A percentile compares a stretch with the other conserved stretches of the same genome.
Conservation (phyloP, 164 flowering plant genomes). For the Echeveria elegans region DNA sequence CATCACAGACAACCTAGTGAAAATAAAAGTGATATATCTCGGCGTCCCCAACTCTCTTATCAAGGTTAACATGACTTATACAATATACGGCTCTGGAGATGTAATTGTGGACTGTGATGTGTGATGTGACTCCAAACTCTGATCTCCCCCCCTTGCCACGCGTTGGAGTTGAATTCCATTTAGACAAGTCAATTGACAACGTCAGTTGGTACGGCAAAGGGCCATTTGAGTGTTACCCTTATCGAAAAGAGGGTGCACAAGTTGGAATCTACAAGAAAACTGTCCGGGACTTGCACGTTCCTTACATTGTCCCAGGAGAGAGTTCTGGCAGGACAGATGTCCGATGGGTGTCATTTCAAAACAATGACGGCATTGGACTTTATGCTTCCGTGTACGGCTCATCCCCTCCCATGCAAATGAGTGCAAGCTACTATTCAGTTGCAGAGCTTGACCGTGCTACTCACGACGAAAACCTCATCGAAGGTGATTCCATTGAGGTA, state of each 20-base stretch:
- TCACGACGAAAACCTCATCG: constrained; percentile 64
- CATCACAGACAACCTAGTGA: constrained; percentile 32
- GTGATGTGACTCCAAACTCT: constrained; percentile 48
- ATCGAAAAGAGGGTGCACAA: constrained; percentile 84
- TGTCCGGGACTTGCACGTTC: constrained; percentile 77
- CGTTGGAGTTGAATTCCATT: constrained; percentile 72
- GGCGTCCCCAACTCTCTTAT: constrained; percentile 36
- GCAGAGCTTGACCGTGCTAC: constrained; percentile 75
- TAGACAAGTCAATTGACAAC: constrained; percentile 55
- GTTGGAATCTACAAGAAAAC: constrained; percentile 58
- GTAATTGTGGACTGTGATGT: constrained; percentile 55
- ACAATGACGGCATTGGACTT: constrained; percentile 59
- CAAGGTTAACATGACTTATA: constrained; percentile 43
- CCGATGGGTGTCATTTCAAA: constrained; percentile 73
- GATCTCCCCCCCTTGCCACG: constrained; percentile 93
- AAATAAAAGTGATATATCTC: constrained; percentile 34
- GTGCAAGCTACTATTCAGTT: constrained; percentile 77
- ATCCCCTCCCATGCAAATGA: constrained; percentile 92
- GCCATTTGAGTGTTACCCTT: constrained; percentile 98
- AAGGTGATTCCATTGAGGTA: constrained; percentile 84
- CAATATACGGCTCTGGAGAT: constrained; percentile 74
- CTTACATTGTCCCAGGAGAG: constrained; percentile 87
- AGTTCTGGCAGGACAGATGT: constrained; percentile 85
- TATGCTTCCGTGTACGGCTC: constrained; percentile 60
- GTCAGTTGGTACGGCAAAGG: constrained; percentile 87